These are phyloP conservation scores for Camellia oleifera DNA, from an alignment of 179 eudicot genomes.

Conservation along the genomic window DNA sequence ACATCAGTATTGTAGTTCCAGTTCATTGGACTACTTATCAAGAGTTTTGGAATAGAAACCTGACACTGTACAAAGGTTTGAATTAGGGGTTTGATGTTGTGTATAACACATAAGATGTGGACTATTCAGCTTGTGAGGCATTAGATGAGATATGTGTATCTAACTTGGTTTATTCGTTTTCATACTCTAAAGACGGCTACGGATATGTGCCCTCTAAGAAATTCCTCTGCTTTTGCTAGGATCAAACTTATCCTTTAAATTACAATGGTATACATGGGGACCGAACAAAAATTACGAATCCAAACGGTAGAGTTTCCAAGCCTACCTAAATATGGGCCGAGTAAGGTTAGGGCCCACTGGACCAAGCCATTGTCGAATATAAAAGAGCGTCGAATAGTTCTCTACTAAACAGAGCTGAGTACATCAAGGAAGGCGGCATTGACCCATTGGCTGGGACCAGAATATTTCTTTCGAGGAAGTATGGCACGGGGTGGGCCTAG, in stretches of 20 bases:
- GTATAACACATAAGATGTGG: background rate
- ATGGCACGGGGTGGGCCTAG: too few species aligned
- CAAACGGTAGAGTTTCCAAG: too few species aligned
- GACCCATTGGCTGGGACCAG: too few species aligned
- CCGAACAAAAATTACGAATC: too few species aligned
- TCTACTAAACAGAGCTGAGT: too few species aligned
- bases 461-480: too few species aligned
- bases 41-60: background rate
- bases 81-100: constrained; percentile 6
- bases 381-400: too few species aligned
- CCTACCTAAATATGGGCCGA: too few species aligned
- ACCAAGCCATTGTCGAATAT: too few species aligned
- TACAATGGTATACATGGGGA: background rate
- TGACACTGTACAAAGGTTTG: background rate
- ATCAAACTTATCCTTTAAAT: background rate
- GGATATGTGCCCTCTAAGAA: background rate
- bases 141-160: constrained; percentile 12
- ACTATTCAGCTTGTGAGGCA: background rate
- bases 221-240: background rate
- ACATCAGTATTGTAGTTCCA: background rate
- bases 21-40: background rate
- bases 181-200: too few species aligned
- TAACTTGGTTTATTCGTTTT: background rate
- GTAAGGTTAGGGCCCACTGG: too few species aligned
- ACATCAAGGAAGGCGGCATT: too few species aligned